Conservation (phyloP, 768 basidiomycete species). For the Rhodotorula babjevae region DNA sequence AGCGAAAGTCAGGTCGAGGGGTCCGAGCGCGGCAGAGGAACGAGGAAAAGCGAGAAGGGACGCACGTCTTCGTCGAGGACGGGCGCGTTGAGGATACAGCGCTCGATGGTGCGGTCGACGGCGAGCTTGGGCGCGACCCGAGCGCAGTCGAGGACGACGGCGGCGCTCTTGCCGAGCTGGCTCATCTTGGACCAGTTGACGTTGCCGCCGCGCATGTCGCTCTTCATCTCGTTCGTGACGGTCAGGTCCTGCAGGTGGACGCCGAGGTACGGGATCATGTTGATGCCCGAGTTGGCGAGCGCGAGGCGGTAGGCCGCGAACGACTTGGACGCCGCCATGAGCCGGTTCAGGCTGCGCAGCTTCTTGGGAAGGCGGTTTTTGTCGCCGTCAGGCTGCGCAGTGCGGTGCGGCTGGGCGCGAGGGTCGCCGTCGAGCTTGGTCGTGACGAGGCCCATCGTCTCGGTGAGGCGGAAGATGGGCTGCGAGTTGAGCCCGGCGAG, state of each 20-base stretch:
- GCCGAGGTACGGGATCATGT: slow-evolving; percentile 78
- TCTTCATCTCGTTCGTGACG: slow-evolving; percentile 77
- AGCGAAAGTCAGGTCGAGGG: too few relatives aligned
- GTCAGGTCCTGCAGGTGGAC: slow-evolving; percentile 87
- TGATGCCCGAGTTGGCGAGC: slow-evolving; percentile 73
- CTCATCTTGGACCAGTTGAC: slow-evolving; percentile 97
- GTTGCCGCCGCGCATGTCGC: slow-evolving; percentile 63
- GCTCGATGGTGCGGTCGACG: slow-evolving; percentile 33
- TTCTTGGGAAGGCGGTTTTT: slow-evolving; percentile 58
- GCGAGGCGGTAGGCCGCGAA: slow-evolving; percentile 90
- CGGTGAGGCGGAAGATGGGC: slow-evolving; percentile 65
- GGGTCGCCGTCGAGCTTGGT: slow-evolving; percentile 56
- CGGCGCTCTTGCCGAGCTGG: slow-evolving; percentile 81
- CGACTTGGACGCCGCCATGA: slow-evolving; percentile 72
- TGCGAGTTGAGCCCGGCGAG: slow-evolving; percentile 88
- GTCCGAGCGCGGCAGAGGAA: too few relatives aligned
- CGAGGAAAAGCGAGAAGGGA: neutral
- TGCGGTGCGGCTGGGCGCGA: neutral
- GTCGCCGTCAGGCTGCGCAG: slow-evolving; percentile 15
- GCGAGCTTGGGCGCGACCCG: slow-evolving; percentile 27
- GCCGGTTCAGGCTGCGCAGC: slow-evolving; percentile 73
- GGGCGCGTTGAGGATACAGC: slow-evolving; percentile 34
- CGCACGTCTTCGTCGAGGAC: slow-evolving; percentile 29
- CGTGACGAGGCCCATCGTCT: slow-evolving; percentile 70
- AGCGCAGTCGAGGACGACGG: slow-evolving; percentile 54